Evolutionary conservation across 768 basidiomycete genomes (phyloP), one percentile per base, ranked within the genome.

Genomic region (Cyclocybe aegerita): DNA sequence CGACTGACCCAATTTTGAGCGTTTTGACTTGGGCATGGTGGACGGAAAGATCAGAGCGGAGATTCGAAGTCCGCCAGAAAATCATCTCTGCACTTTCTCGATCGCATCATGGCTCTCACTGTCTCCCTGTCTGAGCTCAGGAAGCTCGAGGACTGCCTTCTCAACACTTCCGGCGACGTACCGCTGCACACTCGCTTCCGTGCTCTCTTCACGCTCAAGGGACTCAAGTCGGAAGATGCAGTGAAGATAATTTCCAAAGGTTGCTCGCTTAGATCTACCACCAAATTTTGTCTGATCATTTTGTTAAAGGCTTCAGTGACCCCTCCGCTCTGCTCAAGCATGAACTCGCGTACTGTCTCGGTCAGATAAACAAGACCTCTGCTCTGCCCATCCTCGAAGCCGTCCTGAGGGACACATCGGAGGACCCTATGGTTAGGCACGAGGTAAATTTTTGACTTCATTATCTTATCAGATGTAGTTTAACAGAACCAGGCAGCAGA

Each of bases 391-490:
- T 80, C 12, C 82, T 99, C 4, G 88, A 91, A 64, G 68, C 73
- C 2, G 90, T 95, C 4, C 77, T 99, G 34, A 74, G 79, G 54
- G 76, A 93, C 62, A 63, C 66, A 36, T 62, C 74, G 12, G 87
- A 95, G 65, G 89, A 96, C 66, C 86, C 93, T 0, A 99, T 99
- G 97, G 97, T 98, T 53, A 78, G 97, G 48, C 97, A 99, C 71
- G 97, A 99, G 80, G 93, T 90, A 58, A 75, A 59, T 46, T 15
- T 39, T 14, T 43, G 10, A 29, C 32, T 30, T 15, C 9, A 29
- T 35, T 31, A 39, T n/a, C 30, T 32, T 30, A 33, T 41, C 45
- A 45, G 39, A 51, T n/a, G 49, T 54, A 23, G 31, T 56, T 41
- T 36, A 0, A 32, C 55, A 34, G 10, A 43, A 44, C 1, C 46